Evolutionary conservation across 1,284 basidiomycete genomes (phyloP).

Genomic region (Blastosporella zonata): DNA sequence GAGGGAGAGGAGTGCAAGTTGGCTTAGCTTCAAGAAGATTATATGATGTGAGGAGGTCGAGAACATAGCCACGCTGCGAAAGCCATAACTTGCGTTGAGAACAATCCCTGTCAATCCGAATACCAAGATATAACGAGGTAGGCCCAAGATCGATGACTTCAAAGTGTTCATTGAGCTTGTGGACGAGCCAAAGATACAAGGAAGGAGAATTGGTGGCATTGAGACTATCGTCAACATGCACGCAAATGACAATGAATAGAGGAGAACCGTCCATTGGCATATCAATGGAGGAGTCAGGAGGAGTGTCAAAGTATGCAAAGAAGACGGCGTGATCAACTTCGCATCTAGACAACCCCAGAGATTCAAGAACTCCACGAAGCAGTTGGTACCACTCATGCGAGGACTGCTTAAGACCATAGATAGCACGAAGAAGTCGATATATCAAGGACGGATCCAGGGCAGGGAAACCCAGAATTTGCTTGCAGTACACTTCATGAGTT

Average conservation of each 20-base stretch:
- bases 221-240: constrained; percentile 2
- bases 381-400: constrained; percentile 2
- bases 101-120: constrained; percentile 12
- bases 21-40: constrained; percentile 6
- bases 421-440: not conserved
- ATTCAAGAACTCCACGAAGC: not conserved
- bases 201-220: constrained; percentile 2
- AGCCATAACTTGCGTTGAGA: constrained; percentile 5
- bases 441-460: not conserved
- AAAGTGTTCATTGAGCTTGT: not conserved
- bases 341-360: not conserved
- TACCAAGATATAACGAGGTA: constrained; percentile 13
- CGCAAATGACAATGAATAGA: not conserved
- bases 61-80: not conserved
- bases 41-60: constrained; percentile 4
- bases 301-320: constrained; percentile 3
- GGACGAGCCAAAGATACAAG: not conserved
- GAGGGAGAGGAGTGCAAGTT: constrained; percentile 5
- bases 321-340: constrained; percentile 17
- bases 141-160: not conserved
- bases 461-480: constrained; percentile 26
- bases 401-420: constrained; percentile 3
- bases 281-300: constrained; percentile 11
- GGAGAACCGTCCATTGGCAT: constrained; percentile 1
- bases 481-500: constrained; percentile 28